Evolutionary conservation across 1,284 basidiomycete genomes (phyloP).

Genomic region (Trametes sp.): DNA sequence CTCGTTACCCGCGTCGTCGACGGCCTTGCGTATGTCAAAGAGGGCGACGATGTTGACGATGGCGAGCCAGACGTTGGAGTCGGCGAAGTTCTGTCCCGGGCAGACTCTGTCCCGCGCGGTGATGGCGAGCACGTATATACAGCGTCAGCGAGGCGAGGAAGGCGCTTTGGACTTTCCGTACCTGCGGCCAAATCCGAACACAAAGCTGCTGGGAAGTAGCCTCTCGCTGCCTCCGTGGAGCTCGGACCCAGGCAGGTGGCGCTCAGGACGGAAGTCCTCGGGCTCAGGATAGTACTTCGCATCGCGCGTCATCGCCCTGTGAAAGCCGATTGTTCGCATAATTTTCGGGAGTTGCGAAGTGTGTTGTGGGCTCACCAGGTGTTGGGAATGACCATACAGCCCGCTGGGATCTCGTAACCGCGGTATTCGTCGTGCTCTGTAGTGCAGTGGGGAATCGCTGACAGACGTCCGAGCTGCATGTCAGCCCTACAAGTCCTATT

Average conservation of each 20-base stretch:
- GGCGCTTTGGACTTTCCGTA: conserved; percentile 20
- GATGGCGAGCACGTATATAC: not conserved
- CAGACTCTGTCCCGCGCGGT: not conserved
- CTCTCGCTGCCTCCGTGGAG: conserved; percentile 1
- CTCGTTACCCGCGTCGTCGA: not conserved
- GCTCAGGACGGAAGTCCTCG: conserved; percentile 19
- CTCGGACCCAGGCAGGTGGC: conserved; percentile 37
- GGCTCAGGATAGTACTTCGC: conserved; percentile 32
- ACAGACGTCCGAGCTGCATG: not conserved
- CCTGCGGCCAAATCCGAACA: conserved; percentile 40
- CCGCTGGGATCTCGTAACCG: not conserved
- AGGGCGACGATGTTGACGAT: conserved; percentile 5
- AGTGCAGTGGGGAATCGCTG: not conserved
- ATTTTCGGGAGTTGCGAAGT: too few species aligned
- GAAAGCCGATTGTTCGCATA: not conserved
- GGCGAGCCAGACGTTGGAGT: conserved; percentile 11
- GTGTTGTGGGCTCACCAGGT: not conserved
- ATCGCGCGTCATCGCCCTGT: conserved; percentile 40
- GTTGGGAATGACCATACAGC: not conserved
- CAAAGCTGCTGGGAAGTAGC: conserved; percentile 19
- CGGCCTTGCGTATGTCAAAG: not conserved
- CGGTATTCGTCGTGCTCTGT: not conserved
- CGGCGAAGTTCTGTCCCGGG: conserved; percentile 10
- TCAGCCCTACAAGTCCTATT: too few species aligned
- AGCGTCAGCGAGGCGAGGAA: not conserved